Evolutionary conservation across 2,329 filamentous ascomycete species (phyloP).

Genomic region (Colletotrichum euphorbiae): DNA sequence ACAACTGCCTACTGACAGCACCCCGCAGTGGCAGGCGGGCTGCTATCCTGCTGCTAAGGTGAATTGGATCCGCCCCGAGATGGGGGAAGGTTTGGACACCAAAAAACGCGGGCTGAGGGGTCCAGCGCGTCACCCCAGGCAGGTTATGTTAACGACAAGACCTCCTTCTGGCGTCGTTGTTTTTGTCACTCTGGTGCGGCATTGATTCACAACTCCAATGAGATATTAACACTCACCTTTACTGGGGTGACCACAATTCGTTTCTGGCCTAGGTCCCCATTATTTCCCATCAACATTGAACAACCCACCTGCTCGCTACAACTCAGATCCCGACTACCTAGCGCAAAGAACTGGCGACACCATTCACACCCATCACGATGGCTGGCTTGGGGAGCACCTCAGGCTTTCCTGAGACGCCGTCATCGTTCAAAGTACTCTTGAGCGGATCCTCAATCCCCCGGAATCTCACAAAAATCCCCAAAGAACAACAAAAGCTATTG

Average conservation of each 20-base stretch:
- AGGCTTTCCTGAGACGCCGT: conserved; percentile 15
- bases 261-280: too few relatives aligned
- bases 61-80: background rate
- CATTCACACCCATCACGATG: conserved; percentile 10
- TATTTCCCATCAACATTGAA: too few relatives aligned
- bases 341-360: background rate
- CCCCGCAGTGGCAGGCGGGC: conserved; percentile 31
- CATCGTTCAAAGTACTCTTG: conserved; percentile 2
- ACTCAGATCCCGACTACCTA: too few relatives aligned
- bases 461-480: conserved; percentile 49
- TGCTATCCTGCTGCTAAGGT: background rate
- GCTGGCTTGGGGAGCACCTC: conserved; percentile 8
- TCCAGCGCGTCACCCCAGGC: conserved; percentile 3
- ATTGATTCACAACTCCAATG: too few relatives aligned
- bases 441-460: conserved; percentile 41
- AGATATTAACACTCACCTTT: too few relatives aligned
- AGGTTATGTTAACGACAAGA: too few relatives aligned
- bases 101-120: conserved; percentile 25
- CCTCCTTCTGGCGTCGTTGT: too few relatives aligned
- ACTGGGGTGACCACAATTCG: too few relatives aligned
- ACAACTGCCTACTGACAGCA: conserved; percentile 16
- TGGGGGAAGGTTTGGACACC: conserved; percentile 4
- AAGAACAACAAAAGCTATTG: conserved; percentile 54
- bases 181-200: too few relatives aligned
- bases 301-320: too few relatives aligned